These are phyloP conservation scores for Tulasnella sp. DNA, from an alignment of 768 basidiomycete species.

Conservation along the genomic window DNA sequence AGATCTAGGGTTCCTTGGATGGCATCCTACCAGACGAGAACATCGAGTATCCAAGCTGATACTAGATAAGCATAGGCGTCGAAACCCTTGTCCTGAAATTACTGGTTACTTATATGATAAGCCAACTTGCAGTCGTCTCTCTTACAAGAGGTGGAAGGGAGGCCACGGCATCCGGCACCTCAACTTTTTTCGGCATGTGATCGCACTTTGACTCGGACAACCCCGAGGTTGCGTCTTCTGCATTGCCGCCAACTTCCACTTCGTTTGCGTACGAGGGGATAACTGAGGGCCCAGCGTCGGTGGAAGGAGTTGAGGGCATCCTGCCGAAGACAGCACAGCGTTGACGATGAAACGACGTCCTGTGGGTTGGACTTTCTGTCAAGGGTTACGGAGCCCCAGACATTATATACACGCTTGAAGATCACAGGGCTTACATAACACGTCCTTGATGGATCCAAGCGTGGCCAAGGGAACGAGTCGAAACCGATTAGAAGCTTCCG, in stretches of 20 bases:
- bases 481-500: no score
- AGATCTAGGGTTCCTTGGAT: not conserved
- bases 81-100: conserved; percentile 16
- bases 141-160: not conserved
- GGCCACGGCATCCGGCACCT: not conserved
- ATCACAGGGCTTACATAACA: no score
- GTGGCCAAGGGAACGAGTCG: no score
- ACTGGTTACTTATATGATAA: not conserved
- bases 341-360: no score
- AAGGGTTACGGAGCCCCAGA: no score
- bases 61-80: conserved; percentile 22
- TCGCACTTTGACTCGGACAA: not conserved
- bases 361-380: no score
- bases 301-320: not conserved
- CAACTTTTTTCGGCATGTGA: not conserved
- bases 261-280: not conserved
- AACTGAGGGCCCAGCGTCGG: not conserved
- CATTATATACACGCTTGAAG: no score
- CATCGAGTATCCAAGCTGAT: conserved; percentile 18
- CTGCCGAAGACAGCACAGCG: not conserved
- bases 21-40: conserved; percentile 18
- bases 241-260: not conserved
- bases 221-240: not conserved
- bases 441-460: no score
- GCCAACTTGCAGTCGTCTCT: not conserved